Evolutionary conservation across 768 basidiomycete species (phyloP), one percentile per base, ranked within the genome.

Genomic region (Boletales sp.): DNA sequence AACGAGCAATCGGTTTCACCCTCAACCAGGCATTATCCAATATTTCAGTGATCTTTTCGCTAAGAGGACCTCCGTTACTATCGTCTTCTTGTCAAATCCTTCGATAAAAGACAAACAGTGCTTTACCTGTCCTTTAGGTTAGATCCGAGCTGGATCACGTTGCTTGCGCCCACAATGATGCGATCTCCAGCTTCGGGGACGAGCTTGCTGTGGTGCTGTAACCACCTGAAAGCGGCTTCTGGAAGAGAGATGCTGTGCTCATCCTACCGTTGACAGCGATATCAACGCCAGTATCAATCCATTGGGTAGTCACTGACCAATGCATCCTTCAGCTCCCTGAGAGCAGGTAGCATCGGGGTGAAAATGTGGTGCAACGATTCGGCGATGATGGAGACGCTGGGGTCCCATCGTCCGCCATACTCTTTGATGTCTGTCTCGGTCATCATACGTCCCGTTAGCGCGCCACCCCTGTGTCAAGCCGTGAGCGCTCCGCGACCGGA

Each of bases 111-210:
- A 7, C 11, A 39, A 19, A 24, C 13, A 5, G 13, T 5, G 21
- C 59, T 6, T 3, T 32, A 55, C 56, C 38, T 51, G 17, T 47
- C 53, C 35, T 48, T 47, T 7, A 62, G 18, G 40, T 54, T 62
- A 18, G 59, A 53, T 53, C 72, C 71, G 31, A 75, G 56, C 42
- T 75, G 73, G 12, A 51, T 47, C 31, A 57, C 45, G n/a, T 56
- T 68, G 19, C 62, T 64, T 2, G 72, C 71, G 4, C 74, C 74
- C 27, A 77, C 66, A 43, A 74, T 59, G 51, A 74, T 55, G 19
- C 47, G 51, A 42, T 68, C 64, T 40, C 60, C 54, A 4, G 34
- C 51, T 5, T 36, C 46, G 24, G 63, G 50, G 13, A 42, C 47
- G 17, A 52, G 50, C 31, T 40, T 50, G 39, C 60, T 57, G 48